These are phyloP conservation scores for Raddia distichophylla DNA, from an alignment of 176 grass and related monocot species.

Conservation along the genomic window DNA sequence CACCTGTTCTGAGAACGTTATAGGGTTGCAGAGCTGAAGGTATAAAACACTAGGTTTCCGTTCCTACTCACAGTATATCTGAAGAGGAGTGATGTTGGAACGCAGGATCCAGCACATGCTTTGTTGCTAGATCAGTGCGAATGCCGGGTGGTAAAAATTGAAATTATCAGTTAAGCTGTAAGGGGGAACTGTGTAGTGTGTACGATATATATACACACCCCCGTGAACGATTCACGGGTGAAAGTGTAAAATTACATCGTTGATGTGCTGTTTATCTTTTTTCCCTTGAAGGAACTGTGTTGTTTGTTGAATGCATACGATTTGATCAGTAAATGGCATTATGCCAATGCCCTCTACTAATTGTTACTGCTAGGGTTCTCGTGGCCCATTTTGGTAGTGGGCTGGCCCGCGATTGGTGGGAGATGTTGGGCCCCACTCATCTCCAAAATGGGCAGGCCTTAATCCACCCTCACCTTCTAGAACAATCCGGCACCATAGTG, in stretches of 20 bases:
- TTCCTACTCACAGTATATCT: background rate
- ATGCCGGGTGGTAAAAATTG: background rate
- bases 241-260: background rate
- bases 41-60: background rate
- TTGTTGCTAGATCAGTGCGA: background rate
- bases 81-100: background rate
- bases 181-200: background rate
- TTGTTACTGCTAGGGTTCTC: background rate
- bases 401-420: background rate
- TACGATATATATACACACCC: background rate
- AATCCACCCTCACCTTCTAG: slow-evolving; percentile 9
- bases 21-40: background rate
- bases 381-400: background rate
- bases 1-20: background rate
- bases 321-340: background rate
- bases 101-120: background rate
- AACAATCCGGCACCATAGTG: slow-evolving; percentile 27
- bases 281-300: too few species aligned
- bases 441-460: background rate
- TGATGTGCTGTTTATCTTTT: too few species aligned
- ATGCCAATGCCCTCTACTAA: background rate
- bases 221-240: background rate
- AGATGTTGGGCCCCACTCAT: background rate
- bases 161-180: background rate
- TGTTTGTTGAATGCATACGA: background rate